phyloP scores from a whole-genome alignment of 1,284 basidiomycete species.

The Microbotryum silenes-acaulis region DNA sequence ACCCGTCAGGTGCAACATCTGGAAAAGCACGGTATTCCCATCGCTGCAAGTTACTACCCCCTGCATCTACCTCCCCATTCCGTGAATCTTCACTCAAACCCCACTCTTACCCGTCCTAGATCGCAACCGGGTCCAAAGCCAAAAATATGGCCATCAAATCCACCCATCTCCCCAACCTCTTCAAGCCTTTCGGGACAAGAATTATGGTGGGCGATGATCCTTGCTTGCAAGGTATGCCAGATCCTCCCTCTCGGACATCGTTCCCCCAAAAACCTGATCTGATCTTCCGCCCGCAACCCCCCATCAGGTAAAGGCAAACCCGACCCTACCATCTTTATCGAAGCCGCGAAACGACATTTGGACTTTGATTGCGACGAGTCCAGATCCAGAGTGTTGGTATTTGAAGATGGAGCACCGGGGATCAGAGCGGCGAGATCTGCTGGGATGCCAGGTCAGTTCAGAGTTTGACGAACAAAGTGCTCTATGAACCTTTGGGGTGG shows the following conservation, averaged over 20 bases:
- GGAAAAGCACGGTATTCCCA: slow-evolving; percentile 30
- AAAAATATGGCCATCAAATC: slow-evolving; percentile 33
- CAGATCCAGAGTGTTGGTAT: slow-evolving; percentile 26
- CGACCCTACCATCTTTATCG: slow-evolving; percentile 34
- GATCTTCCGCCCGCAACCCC: neutral
- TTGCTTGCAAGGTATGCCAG: slow-evolving; percentile 7
- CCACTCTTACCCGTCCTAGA: slow-evolving; percentile 2
- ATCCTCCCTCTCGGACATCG: neutral
- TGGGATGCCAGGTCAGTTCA: slow-evolving; percentile 32
- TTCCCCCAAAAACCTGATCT: slow-evolving; percentile 4
- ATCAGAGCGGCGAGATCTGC: slow-evolving; percentile 33
- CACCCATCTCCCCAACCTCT: slow-evolving; percentile 27
- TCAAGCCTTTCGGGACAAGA: slow-evolving; percentile 21
- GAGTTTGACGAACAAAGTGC: too few species aligned
- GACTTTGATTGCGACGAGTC: slow-evolving; percentile 12
- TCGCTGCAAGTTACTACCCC: slow-evolving; percentile 17
- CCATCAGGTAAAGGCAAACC: slow-evolving; percentile 25
- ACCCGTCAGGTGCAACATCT: slow-evolving; percentile 19
- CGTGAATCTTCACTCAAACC: neutral
- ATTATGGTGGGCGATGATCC: slow-evolving; percentile 20
- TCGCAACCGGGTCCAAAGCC: slow-evolving; percentile 33
- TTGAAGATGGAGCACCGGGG: slow-evolving; percentile 35
- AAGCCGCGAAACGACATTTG: slow-evolving; percentile 31
- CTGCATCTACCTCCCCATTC: neutral
- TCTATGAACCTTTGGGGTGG: too few species aligned